These are phyloP conservation scores for Neurospora terricola DNA, from an alignment of 495 filamentous ascomycete genomes.

Conservation along the genomic window DNA sequence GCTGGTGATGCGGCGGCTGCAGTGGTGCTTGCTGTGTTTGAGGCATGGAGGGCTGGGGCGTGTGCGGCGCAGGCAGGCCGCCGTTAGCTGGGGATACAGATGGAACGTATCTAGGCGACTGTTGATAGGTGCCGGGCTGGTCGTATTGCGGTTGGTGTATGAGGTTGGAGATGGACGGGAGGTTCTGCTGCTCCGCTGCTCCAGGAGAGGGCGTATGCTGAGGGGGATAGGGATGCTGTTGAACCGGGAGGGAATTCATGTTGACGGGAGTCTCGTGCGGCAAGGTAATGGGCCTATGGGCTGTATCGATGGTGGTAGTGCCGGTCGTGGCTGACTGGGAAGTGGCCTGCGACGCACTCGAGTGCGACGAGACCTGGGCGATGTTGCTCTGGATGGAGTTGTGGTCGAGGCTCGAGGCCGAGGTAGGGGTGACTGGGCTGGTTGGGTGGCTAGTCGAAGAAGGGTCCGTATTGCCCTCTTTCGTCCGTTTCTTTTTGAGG, in stretches of 20 bases:
- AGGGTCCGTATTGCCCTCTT: conserved; percentile 52
- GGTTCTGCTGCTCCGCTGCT: conserved; percentile 40
- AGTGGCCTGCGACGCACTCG: conserved; percentile 16
- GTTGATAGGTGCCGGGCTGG: conserved; percentile 28
- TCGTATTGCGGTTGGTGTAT: conserved; percentile 54
- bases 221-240: conserved; percentile 18
- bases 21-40: conserved; percentile 12
- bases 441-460: conserved; percentile 49
- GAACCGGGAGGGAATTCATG: conserved; percentile 31
- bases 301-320: neutral
- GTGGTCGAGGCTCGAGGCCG: conserved; percentile 38
- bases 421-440: conserved; percentile 47
- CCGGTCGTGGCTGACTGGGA: conserved; percentile 2
- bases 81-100: conserved; percentile 17
- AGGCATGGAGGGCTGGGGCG: neutral
- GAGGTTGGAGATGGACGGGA: conserved; percentile 60
- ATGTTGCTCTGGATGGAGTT: conserved; percentile 4
- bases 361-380: conserved; percentile 12
- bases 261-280: neutral
- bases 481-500: conserved; percentile 97
- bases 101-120: conserved; percentile 6
- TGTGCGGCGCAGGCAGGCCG: conserved; percentile 9
- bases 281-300: neutral
- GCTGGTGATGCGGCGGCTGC: conserved; percentile 11
- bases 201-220: conserved; percentile 25